A percentile compares a stretch with the other conserved stretches of the same genome.
Conservation (phyloP, 306 rosid genomes). For the Carpinus viminea region DNA sequence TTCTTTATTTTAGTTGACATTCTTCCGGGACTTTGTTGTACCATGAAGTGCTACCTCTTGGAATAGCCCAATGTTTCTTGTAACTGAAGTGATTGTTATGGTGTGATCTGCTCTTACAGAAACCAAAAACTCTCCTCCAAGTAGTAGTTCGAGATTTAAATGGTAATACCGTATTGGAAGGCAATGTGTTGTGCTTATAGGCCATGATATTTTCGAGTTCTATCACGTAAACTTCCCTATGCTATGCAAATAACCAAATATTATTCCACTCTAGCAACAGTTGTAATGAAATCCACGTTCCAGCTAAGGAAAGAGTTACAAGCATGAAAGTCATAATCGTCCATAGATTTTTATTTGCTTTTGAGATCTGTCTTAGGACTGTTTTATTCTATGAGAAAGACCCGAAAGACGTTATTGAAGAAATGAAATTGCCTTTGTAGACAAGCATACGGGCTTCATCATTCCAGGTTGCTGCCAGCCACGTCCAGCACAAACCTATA, state of each 20-base stretch:
- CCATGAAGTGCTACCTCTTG: conserved; percentile 2
- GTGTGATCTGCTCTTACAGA: conserved; percentile 17
- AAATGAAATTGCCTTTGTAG: neutral
- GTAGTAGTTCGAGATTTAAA: neutral
- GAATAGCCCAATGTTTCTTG: conserved; percentile 13
- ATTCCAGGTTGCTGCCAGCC: conserved; percentile 32
- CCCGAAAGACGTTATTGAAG: neutral
- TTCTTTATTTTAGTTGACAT: neutral
- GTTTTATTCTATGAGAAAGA: neutral
- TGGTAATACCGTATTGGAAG: neutral
- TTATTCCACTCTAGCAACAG: neutral
- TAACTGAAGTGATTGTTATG: conserved; percentile 10
- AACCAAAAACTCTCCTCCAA: conserved; percentile 7
- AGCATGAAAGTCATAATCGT: neutral
- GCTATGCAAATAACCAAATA: neutral
- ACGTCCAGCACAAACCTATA: conserved; percentile 43
- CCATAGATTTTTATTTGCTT: neutral
- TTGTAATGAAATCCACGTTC: neutral
- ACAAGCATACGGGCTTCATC: conserved; percentile 2
- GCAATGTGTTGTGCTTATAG: neutral
- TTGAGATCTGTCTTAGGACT: neutral
- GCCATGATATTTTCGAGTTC: neutral
- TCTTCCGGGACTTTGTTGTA: neutral
- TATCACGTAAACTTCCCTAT: neutral
- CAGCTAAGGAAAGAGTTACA: neutral